Evolutionary conservation across 345 rosid species (phyloP).

Genomic region (Turritis glabra): DNA sequence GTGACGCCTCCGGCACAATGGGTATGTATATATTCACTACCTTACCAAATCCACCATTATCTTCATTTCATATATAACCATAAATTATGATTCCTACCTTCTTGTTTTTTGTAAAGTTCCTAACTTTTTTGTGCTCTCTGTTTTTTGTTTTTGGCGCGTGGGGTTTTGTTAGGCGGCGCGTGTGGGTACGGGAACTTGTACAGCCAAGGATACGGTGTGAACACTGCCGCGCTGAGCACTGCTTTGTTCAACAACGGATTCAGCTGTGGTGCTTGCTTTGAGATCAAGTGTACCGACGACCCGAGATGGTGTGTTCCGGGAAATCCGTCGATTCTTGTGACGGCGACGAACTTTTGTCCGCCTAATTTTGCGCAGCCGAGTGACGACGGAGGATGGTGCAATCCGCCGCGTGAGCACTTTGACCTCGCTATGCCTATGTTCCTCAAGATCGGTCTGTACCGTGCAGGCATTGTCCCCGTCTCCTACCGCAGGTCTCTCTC

Average conservation of each 20-base stretch:
- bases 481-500: constrained; percentile 61
- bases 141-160: constrained; percentile 5
- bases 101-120: neutral
- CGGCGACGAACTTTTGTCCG: constrained; percentile 96
- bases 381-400: constrained; percentile 99
- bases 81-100: neutral
- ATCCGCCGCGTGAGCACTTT: constrained; percentile 97
- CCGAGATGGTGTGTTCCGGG: constrained; percentile 88
- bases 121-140: neutral
- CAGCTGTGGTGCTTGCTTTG: constrained; percentile 95
- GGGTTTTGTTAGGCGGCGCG: constrained; percentile 65
- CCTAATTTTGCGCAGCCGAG: constrained; percentile 82
- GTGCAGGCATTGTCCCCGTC: constrained; percentile 97
- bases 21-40: constrained; percentile 42
- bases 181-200: constrained; percentile 96
- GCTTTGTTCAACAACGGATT: constrained; percentile 88
- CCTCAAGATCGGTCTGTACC: constrained; percentile 84
- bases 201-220: constrained; percentile 93
- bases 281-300: constrained; percentile 71
- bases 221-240: constrained; percentile 96
- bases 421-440: constrained; percentile 99
- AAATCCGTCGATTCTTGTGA: constrained; percentile 70
- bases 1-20: constrained; percentile 92
- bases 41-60: neutral
- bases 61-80: neutral